Base-by-base conservation (phyloP, 345 rosid species). In the Schrenkiella parvula region DNA sequence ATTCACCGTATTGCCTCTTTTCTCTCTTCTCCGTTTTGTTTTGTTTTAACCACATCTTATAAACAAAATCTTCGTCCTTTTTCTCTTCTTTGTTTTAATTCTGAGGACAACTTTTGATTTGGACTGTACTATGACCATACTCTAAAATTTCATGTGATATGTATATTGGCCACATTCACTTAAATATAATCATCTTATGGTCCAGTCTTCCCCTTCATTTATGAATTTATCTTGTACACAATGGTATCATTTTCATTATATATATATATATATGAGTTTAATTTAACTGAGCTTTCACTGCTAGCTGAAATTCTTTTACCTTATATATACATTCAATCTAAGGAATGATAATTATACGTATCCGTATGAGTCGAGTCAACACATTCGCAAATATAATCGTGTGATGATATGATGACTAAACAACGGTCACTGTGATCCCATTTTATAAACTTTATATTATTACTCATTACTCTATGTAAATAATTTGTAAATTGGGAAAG, bases 161-260 rank as follows among this genome's bases (percentile, higher is more conserved):
- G 56, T 53, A 37, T 62, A 37, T 62, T 76, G 79, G 71, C 70
- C 62, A 76, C 43, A 69, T 44, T 76, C 79, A 62, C 66, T 62
- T 75, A 44, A 75, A 61, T 53, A 48, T 39, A 47, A 37, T 12
- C 66, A 21, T 60, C 55, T 67, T 43, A 51, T 69, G 79, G 79
- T 75, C 75, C 79, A 34, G 72, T 58, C 70, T 74, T 29, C 56
- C 64, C 64, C 70, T 62, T 23, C 70, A 61, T 61, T 75, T 61
- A 62, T 69, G 61, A 54, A 68, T 43, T 21, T 46, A 35, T 1
- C 25, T 53, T 69, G 70, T 68, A 62, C 74, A 68, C 13, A 39
- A 19, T 60, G 8, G 12, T 41, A 15, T 51, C 22, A 25, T 52
- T 53, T 68, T 41, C 3, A 25, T 52, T 29, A 29, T 32, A 17